Evolutionary conservation across 805 yeast species (phyloP), one percentile per base, ranked within the genome.

Genomic region (Teunomyces barrocoloradensis): DNA sequence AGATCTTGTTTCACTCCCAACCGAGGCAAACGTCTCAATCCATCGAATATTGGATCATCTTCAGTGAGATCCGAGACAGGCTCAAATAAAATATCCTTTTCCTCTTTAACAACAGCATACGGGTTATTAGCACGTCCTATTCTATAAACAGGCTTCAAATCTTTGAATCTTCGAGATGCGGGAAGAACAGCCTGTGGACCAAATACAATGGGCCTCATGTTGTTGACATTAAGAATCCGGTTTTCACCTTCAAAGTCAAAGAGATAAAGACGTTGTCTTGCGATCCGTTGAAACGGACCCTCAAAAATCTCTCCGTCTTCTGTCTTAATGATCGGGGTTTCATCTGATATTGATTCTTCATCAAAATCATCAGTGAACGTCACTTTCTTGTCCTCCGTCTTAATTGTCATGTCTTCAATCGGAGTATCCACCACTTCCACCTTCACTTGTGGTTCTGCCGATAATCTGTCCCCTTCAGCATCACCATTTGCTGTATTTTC

Each of bases 251-350:
- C 65, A 53, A 81, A 80, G 32, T 78, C 78, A 49, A 81, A 73
- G 39, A 87, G 68, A 1, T 79, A 72, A 0, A 89, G 62, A 35
- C 69, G 69, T 54, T 84, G 81, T 30, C 79, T 72, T 1, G 81
- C 73, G 2, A 85, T 81, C 45, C 73, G 73, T 57, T 83, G 89
- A 2, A 71, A 64, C 1, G 96, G 96, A 0, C 96, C 96, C 61
- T 83, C 84, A 55, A 74, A 81, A 11, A 42, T 38, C 17, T 46
- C 51, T 11, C 45, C 47, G 21, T 30, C 30, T 25, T 42, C 43
- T 2, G 29, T 36, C 23, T 42, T 37, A 27, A 25, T 20, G 29
- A 38, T 21, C 6, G 43, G 32, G 3, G 10, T 17, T 25, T 40
- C 48, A 11, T 30, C 37, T 4, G 32, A 18, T 7, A 36, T 32